Evolutionary conservation across 2,329 filamentous ascomycete genomes (phyloP), one percentile per base, ranked within the genome.

Genomic region (Triangularia setosa): DNA sequence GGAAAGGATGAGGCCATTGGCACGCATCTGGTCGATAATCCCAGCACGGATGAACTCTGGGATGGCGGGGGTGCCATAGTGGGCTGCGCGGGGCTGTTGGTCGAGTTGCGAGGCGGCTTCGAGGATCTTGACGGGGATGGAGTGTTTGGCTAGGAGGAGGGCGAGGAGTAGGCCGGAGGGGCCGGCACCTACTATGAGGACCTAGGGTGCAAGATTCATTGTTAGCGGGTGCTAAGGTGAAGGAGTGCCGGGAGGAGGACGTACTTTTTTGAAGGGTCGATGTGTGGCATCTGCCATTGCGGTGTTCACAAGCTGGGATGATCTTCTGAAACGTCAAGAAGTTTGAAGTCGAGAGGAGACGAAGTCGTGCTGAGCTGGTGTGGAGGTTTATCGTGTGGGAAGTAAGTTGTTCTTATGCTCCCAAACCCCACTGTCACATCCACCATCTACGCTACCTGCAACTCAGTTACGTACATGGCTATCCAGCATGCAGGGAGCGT

Each of bases 81-180:
- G 84, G 2, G 86, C 84, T 14, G 87, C 87, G 27, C 87, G 84
- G 0, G 87, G 87, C 64, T 85, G 84, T 64, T 82, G 78, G 75
- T 87, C 84, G 55, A 88, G 78, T 61, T 81, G 76, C 25, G 78
- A 72, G 1, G 81, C 79, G 2, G 81, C 81, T 69, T 90, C 87
- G 61, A 89, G 76, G 23, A 87, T 77, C 24, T 80, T 81, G 53
- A 84, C 80, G 28, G 78, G 75, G 65, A 87, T 83, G 54, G 79
- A 78, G 60, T 82, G 78, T 68, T 82, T 80, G 21, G 83, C 78
- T 6, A 87, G 79, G 2, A 87, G 78, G 2, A 86, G 76, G 14
- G 77, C 79, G n/a, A 81, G 77, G 7, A 83, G 74, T 1, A 84
- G 76, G 18, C 81, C 81, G 0, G 80, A 79, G 1, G 82, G 82